Base-by-base conservation (phyloP, 805 yeast species). In the Candida broadrunensis region DNA sequence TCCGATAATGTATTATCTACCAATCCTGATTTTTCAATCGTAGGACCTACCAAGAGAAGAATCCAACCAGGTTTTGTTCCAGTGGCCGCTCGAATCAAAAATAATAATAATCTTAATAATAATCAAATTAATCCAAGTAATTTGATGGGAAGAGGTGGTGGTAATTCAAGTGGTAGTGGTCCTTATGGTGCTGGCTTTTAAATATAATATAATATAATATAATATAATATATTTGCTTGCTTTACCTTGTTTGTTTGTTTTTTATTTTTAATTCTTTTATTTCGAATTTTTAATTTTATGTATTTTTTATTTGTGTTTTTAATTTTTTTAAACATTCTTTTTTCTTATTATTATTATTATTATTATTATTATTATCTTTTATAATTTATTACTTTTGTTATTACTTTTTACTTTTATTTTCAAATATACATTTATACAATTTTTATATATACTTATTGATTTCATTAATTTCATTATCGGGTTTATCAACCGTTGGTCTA, bases 11-110 rank as follows among this genome's bases (percentile, higher is more conserved):
- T 60, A 3, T 59, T 70, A 47, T 61, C 56, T 35, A 57, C 51
- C 37, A 69, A 70, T 44, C 75, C 75, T 0, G 74, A 70, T 49
- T 66, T 68, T 41, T 51, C 66, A 9, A n/a, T n/a, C n/a, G 27
- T 66, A 35, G 69, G 66, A 8, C 44, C 54, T 13, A 37, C 49
- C 8, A 54, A 51, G 27, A 45, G 63, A 17, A 54, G 47, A 42
- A 46, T 47, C 15, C 43, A 49, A n/a, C 50, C 49, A 8, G 54
- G 52, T 3, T 53, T 56, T 39, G 51, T 49, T 7, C 60, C 61
- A 3, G 55, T 49, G 5, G 52, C 57, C 12, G 47, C 49, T 18
- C 46, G 60, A 34, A 27, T 19, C 14, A 36, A 36, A 21, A n/a
- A n/a, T n/a, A n/a, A n/a, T n/a, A 38, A 42, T 21, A 37, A 36